A percentile compares a stretch with the other conserved stretches of the same genome.
Conservation (phyloP, 2,329 filamentous ascomycete genomes). For the Talaromyces sp. region DNA sequence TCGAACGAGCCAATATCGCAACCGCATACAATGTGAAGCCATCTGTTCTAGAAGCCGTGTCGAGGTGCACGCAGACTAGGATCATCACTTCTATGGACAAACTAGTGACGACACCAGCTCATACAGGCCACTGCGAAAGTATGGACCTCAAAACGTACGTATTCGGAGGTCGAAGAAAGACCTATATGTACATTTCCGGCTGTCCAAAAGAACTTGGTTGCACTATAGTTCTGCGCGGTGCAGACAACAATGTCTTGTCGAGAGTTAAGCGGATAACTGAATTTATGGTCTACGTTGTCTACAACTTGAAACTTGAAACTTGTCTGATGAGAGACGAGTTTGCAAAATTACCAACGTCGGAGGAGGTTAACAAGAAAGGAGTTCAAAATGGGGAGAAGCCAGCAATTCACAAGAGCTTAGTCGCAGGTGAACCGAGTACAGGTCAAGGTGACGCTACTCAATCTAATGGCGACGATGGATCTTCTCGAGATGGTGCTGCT, state of each 20-base stretch:
- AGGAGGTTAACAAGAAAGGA: conserved; percentile 34
- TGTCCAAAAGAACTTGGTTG: conserved; percentile 87
- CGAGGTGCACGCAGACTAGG: conserved; percentile 82
- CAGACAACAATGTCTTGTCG: conserved; percentile 62
- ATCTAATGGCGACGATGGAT: conserved; percentile 15
- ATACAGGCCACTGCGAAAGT: conserved; percentile 72
- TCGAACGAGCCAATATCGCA: conserved; percentile 83
- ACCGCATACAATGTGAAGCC: conserved; percentile 96
- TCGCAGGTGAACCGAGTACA: conserved; percentile 3
- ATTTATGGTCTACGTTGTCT: conserved; percentile 98
- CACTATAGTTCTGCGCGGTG: conserved; percentile 86
- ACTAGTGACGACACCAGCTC: conserved; percentile 68
- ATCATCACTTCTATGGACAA: conserved; percentile 96
- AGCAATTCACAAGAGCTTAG: conserved; percentile 1
- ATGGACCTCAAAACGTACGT: conserved; percentile 97
- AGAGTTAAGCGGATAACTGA: conserved; percentile 91
- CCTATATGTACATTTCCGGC: conserved; percentile 90
- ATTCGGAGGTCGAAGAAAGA: conserved; percentile 78
- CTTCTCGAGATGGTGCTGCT: conserved; percentile 10
- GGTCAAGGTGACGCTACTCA: conserved; percentile 11
- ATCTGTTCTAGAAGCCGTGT: conserved; percentile 90
- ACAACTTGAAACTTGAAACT: conserved; percentile 93
- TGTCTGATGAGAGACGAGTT: conserved; percentile 91
- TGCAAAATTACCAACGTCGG: conserved; percentile 67
- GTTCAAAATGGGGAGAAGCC: conserved; percentile 10